A percentile compares a stretch with the other conserved stretches of the same genome.
Conservation (phyloP, 257 asterid genomes). For the Plantago ovata region DNA sequence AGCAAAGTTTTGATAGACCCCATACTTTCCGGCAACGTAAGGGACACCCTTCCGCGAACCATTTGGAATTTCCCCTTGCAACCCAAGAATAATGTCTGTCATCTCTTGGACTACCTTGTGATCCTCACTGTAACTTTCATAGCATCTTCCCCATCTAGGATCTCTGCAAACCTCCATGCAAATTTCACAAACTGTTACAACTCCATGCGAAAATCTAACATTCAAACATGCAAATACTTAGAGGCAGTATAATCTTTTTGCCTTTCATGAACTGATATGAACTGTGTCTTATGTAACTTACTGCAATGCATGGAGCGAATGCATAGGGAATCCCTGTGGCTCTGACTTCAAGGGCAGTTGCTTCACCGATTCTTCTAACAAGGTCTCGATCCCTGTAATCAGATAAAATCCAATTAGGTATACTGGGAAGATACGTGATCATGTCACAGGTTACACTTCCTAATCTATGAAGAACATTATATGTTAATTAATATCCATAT, state of each 20-base stretch:
- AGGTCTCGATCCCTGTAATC: slow-evolving; percentile 71
- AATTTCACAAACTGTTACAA: slow-evolving; percentile 12
- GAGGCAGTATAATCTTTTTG: background rate
- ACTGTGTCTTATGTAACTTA: slow-evolving; percentile 32
- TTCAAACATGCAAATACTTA: background rate
- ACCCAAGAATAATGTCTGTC: slow-evolving; percentile 79
- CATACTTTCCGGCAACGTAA: slow-evolving; percentile 69
- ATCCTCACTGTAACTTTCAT: slow-evolving; percentile 90
- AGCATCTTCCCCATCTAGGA: slow-evolving; percentile 98
- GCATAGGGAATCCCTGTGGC: slow-evolving; percentile 87
- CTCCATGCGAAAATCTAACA: slow-evolving; percentile 3
- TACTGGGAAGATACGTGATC: background rate
- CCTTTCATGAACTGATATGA: slow-evolving; percentile 10
- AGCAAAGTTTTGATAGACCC: slow-evolving; percentile 19
- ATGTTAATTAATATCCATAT: background rate
- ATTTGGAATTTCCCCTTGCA: slow-evolving; percentile 81
- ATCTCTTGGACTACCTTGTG: slow-evolving; percentile 73
- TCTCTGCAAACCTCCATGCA: slow-evolving; percentile 77
- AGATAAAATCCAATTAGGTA: slow-evolving; percentile 14
- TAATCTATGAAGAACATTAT: background rate
- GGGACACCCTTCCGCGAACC: slow-evolving; percentile 75
- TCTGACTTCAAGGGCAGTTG: slow-evolving; percentile 83
- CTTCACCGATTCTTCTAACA: slow-evolving; percentile 68
- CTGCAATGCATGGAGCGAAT: slow-evolving; percentile 96
- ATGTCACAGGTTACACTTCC: background rate